Conservation (phyloP, 306 rosid genomes). For the Casuarina glauca region DNA sequence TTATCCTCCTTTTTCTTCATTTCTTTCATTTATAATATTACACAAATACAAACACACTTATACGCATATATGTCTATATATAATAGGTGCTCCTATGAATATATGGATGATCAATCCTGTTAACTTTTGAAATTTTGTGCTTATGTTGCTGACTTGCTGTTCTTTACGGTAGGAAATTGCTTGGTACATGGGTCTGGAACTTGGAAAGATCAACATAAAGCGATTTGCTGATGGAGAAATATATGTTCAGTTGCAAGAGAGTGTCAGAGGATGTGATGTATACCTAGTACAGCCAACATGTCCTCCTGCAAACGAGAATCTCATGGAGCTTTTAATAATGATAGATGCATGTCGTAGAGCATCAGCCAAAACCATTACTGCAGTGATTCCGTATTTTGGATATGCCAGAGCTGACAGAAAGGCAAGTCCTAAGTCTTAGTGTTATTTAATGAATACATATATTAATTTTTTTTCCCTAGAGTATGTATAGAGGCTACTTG, state of each 20-base stretch:
- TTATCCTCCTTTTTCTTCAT: background rate
- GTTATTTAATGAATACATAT: background rate
- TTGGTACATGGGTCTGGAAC: conserved; percentile 87
- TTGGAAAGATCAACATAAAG: conserved; percentile 75
- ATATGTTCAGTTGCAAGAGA: conserved; percentile 91
- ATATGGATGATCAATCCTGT: too few species aligned
- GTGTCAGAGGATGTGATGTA: conserved; percentile 93
- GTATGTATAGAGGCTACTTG: background rate
- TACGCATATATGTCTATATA: too few species aligned
- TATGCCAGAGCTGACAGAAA: conserved; percentile 98
- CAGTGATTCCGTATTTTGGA: conserved; percentile 96
- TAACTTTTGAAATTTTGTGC: background rate
- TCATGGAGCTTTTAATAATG: conserved; percentile 90
- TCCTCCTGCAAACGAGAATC: conserved; percentile 95
- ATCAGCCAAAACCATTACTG: conserved; percentile 86
- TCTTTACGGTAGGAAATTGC: conserved; percentile 69
- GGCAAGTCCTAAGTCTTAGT: conserved; percentile 43
- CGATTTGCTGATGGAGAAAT: conserved; percentile 97
- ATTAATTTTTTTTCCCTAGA: background rate
- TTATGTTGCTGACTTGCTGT: conserved; percentile 4
- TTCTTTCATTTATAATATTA: background rate
- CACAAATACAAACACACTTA: background rate
- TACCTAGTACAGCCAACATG: conserved; percentile 86
- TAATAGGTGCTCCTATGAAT: too few species aligned
- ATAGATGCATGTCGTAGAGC: conserved; percentile 97